A percentile compares a stretch with the other conserved stretches of the same genome.
Conservation (phyloP, 2,329 filamentous ascomycete genomes). For the Scedosporium apiospermum region DNA sequence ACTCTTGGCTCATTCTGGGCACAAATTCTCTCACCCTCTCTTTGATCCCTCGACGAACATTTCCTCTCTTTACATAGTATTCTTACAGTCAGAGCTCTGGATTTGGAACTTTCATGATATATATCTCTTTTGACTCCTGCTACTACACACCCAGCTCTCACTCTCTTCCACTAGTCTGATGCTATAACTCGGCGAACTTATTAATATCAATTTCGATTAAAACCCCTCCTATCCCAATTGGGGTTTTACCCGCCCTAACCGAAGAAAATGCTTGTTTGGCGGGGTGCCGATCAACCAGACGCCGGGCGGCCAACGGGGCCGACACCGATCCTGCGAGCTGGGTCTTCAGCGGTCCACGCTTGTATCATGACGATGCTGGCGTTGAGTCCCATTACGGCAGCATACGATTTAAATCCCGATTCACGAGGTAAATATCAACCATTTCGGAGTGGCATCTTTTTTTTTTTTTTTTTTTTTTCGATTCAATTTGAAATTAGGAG, state of each 20-base stretch:
- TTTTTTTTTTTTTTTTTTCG: background rate
- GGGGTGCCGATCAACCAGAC: background rate
- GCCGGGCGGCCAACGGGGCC: background rate
- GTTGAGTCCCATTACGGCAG: constrained; percentile 16
- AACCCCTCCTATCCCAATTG: background rate
- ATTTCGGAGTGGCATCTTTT: background rate
- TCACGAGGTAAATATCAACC: constrained; percentile 20
- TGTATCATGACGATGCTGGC: constrained; percentile 16
- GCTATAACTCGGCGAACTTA: background rate
- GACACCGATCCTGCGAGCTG: background rate
- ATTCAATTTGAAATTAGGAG: background rate
- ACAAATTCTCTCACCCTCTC: too few relatives aligned
- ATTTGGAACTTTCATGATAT: background rate
- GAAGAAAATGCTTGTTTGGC: constrained; percentile 1
- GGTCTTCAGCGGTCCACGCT: constrained; percentile 9
- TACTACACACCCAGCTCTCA: background rate
- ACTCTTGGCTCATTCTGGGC: too few relatives aligned
- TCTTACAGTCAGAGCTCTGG: background rate
- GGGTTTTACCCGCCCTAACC: background rate
- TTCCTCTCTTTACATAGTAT: too few relatives aligned
- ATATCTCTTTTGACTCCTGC: background rate
- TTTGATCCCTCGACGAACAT: too few relatives aligned
- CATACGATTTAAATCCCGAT: constrained; percentile 27
- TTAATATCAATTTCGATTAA: background rate
- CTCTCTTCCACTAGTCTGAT: background rate